Conservation (phyloP, 2,329 filamentous ascomycete genomes). For the Uncinocarpus reesii region DNA sequence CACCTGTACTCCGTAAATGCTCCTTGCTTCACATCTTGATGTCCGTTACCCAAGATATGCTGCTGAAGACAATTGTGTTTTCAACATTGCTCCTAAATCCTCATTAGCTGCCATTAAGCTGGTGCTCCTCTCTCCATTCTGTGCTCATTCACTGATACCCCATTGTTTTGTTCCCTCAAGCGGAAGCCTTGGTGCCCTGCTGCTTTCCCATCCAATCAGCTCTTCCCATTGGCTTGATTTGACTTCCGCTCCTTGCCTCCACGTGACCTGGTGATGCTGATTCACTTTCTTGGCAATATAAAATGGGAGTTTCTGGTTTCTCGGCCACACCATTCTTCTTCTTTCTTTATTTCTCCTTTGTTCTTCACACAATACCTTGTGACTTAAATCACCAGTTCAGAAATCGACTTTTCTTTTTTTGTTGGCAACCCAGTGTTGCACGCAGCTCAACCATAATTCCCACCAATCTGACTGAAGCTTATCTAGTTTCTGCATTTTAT, state of each 20-base stretch:
- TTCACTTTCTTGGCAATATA: conserved; percentile 34
- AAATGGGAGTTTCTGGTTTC: conserved; percentile 26
- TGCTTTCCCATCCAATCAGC: conserved; percentile 14
- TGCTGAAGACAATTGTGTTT: too few species aligned
- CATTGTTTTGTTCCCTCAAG: background rate
- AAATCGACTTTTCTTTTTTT: background rate
- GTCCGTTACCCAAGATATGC: conserved; percentile 16
- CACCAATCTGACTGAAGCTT: background rate
- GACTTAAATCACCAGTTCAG: background rate
- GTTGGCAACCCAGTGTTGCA: background rate
- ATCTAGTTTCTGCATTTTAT: background rate
- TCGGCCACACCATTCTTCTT: conserved; percentile 18
- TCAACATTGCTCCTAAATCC: too few species aligned
- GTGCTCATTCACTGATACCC: conserved; percentile 18
- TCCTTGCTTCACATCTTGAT: conserved; percentile 15
- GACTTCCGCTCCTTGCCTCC: conserved; percentile 20
- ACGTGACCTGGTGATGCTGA: conserved; percentile 26
- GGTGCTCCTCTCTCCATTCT: background rate
- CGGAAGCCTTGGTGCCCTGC: conserved; percentile 9
- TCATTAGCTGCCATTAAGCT: background rate
- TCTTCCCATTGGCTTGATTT: background rate
- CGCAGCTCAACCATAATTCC: background rate
- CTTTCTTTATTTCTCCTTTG: conserved; percentile 19
- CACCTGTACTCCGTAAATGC: background rate
- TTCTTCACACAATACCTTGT: background rate